Percentiles rank a stretch among this genome's conserved stretches.
phyloP scores from a whole-genome alignment of 495 filamentous ascomycete genomes.

The Penicillium pulvis region DNA sequence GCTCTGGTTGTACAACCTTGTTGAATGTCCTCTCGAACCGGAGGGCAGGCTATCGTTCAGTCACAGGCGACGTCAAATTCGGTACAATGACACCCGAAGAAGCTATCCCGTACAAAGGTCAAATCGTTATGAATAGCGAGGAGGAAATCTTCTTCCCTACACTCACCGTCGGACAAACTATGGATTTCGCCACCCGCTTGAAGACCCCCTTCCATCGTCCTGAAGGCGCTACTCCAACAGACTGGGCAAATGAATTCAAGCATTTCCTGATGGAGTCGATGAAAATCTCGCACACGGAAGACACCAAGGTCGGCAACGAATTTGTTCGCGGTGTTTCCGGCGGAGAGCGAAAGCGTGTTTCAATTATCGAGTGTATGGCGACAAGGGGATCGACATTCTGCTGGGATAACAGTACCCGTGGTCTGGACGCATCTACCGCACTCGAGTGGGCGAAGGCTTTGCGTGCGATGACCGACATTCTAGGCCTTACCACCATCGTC shows the following conservation, averaged over 20 bases:
- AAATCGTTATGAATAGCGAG: conserved; percentile 70
- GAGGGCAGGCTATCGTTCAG: conserved; percentile 52
- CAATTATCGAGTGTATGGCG: conserved; percentile 65
- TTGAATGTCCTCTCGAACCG: conserved; percentile 70
- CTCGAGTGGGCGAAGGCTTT: conserved; percentile 53
- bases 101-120: conserved; percentile 61
- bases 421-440: conserved; percentile 63
- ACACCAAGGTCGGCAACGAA: conserved; percentile 80
- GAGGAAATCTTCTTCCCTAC: conserved; percentile 72
- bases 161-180: conserved; percentile 69
- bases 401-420: conserved; percentile 64
- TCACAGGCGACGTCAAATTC: conserved; percentile 59
- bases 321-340: conserved; percentile 80
- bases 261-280: conserved; percentile 69
- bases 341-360: conserved; percentile 75
- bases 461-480: conserved; percentile 48
- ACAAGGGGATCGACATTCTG: conserved; percentile 58
- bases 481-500: conserved; percentile 48
- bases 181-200: conserved; percentile 61
- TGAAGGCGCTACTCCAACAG: conserved; percentile 41
- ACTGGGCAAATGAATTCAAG: conserved; percentile 53
- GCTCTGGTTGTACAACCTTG: conserved; percentile 46
- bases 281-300: conserved; percentile 75
- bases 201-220: conserved; percentile 39
- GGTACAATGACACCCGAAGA: conserved; percentile 57